Evolutionary conservation across 164 flowering plant genomes (phyloP), one percentile per base, ranked within the genome.

Genomic region (Aristolochia fimbriata): DNA sequence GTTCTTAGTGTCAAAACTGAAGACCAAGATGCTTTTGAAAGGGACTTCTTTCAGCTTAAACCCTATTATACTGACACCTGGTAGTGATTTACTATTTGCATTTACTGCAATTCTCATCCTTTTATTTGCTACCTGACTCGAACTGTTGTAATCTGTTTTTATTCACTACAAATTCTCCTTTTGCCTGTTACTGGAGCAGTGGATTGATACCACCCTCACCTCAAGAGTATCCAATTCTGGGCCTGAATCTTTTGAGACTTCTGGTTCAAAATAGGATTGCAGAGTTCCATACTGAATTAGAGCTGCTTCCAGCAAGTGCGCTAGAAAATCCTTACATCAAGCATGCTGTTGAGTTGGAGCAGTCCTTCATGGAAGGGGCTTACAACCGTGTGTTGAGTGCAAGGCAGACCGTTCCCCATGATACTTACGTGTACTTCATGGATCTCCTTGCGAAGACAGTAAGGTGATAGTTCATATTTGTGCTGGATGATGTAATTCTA

Each of bases 341-440:
- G 72, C 91, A 88, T 70, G 96, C 94, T 15, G 89, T 89, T 47
- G 91, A 86, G 68, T 65, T 89, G 65, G 94, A 89, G 73, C 91
- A 89, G 64, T 89, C 94, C 21, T 88, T 89, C 78, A 86, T 89
- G 96, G 94, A 89, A 74, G 96, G 96, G 20, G 90, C 88, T n/a
- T 86, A 84, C 71, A 84, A 88, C 72, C 87, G 84, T 58, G 93
- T 86, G 20, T 68, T 86, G 79, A 79, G 74, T 70, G 90, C 90
- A 33, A 81, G 81, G 59, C 85, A 81, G 68, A 72, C 82, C 14
- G 86, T 83, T 20, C 95, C 95, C 17, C 81, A 85, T 60, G 82
- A 84, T 57, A 79, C 81, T 46, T 87, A 80, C 65, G 86, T 63
- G 22, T 85, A 87, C 63, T 87, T 83, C 73, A 80, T 85, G 87